These are phyloP conservation scores for Thalassiosira hispida DNA, from an alignment of 352 stramenopile genomes.

Conservation along the genomic window DNA sequence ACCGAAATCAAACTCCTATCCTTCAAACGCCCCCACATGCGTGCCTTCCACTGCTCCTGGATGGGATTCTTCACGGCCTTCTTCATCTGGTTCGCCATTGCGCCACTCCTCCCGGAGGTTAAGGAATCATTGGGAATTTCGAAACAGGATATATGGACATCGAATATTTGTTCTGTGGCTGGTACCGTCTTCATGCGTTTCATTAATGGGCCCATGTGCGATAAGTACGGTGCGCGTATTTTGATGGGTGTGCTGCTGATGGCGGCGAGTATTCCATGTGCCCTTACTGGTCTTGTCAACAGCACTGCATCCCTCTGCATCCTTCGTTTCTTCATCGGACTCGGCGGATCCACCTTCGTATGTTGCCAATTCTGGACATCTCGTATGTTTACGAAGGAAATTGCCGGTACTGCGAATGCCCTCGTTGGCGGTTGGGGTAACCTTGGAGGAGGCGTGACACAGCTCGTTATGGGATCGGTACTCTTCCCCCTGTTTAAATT, in stretches of 20 bases:
- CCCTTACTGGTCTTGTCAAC: constrained; percentile 89
- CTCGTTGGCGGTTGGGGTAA: constrained; percentile 92
- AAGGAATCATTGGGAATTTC: constrained; percentile 87
- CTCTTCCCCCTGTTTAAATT: constrained; percentile 89
- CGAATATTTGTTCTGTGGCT: constrained; percentile 90
- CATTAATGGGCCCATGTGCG: constrained; percentile 90
- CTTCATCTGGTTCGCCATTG: constrained; percentile 94
- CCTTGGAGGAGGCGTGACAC: constrained; percentile 89
- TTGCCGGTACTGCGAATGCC: constrained; percentile 93
- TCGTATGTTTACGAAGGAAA: constrained; percentile 93
- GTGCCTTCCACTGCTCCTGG: constrained; percentile 90
- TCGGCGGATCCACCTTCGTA: constrained; percentile 94
- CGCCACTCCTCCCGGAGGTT: constrained; percentile 92
- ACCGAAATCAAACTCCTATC: constrained; percentile 87
- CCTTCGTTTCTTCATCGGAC: constrained; percentile 94
- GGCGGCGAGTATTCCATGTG: constrained; percentile 88
- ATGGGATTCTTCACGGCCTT: constrained; percentile 92
- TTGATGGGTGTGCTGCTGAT: constrained; percentile 88
- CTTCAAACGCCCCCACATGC: constrained; percentile 92
- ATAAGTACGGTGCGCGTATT: constrained; percentile 90
- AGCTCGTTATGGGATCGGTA: constrained; percentile 89
- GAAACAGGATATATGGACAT: constrained; percentile 90
- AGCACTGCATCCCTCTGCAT: constrained; percentile 85
- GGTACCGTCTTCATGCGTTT: constrained; percentile 91
- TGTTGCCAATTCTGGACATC: constrained; percentile 94